Conservation (phyloP, 2,329 filamentous ascomycete species). For the Sporothrix dimorphospora region DNA sequence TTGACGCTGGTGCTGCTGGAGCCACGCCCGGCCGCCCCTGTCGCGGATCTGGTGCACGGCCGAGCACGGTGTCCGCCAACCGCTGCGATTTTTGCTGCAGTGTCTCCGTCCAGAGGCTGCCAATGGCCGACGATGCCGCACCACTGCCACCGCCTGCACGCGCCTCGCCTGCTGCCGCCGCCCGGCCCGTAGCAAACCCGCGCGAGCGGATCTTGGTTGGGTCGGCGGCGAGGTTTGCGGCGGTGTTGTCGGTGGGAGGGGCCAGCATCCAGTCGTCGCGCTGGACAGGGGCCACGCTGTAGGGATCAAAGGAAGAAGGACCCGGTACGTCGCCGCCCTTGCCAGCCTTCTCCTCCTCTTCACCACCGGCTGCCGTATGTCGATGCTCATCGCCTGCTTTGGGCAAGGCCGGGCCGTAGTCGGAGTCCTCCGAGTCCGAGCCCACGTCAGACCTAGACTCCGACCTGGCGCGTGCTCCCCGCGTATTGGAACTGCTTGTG, state of each 20-base stretch:
- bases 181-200: slow-evolving; percentile 73
- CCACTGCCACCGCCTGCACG: slow-evolving; percentile 38
- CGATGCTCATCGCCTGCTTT: slow-evolving; percentile 40
- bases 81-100: slow-evolving; percentile 83
- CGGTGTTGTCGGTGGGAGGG: slow-evolving; percentile 60
- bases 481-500: slow-evolving; percentile 40
- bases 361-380: background rate
- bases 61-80: slow-evolving; percentile 80
- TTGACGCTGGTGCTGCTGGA: slow-evolving; percentile 34
- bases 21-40: slow-evolving; percentile 52
- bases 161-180: slow-evolving; percentile 40
- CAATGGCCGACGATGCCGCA: slow-evolving; percentile 48
- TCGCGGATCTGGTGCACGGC: slow-evolving; percentile 59
- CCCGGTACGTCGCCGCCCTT: slow-evolving; percentile 34
- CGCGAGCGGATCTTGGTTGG: slow-evolving; percentile 81
- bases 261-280: slow-evolving; percentile 87
- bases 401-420: slow-evolving; percentile 64
- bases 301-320: slow-evolving; percentile 43
- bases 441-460: slow-evolving; percentile 42
- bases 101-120: slow-evolving; percentile 87
- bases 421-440: slow-evolving; percentile 51
- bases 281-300: slow-evolving; percentile 55
- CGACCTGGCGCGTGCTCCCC: slow-evolving; percentile 40
- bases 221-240: slow-evolving; percentile 66
- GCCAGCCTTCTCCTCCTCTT: background rate